Conservation (phyloP, 2,329 filamentous ascomycete species). For the Fusarium torulosum region DNA sequence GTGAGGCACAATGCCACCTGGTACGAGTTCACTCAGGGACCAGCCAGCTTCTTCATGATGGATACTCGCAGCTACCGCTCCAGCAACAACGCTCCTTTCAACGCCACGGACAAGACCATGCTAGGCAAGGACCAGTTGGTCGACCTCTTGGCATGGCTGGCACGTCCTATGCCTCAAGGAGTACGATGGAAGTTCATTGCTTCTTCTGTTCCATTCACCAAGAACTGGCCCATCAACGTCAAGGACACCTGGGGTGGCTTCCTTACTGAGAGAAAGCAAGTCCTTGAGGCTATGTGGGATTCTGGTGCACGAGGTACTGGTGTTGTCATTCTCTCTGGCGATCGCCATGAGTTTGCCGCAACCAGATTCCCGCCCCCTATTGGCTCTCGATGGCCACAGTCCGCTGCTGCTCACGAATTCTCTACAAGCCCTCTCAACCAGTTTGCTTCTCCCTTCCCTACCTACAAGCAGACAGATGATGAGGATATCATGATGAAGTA, state of each 20-base stretch:
- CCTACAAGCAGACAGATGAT: slow-evolving; percentile 83
- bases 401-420: slow-evolving; percentile 85
- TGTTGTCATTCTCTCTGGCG: slow-evolving; percentile 87
- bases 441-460: slow-evolving; percentile 89
- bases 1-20: slow-evolving; percentile 74
- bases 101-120: slow-evolving; percentile 82
- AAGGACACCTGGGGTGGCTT: slow-evolving; percentile 97
- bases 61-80: slow-evolving; percentile 92
- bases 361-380: slow-evolving; percentile 78
- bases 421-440: slow-evolving; percentile 91
- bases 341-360: slow-evolving; percentile 96
- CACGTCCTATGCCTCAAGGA: slow-evolving; percentile 76
- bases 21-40: slow-evolving; percentile 90
- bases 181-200: slow-evolving; percentile 95
- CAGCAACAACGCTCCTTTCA: slow-evolving; percentile 69
- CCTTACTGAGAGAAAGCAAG: slow-evolving; percentile 78
- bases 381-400: slow-evolving; percentile 71
- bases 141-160: slow-evolving; percentile 83
- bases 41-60: slow-evolving; percentile 93
- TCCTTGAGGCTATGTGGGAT: slow-evolving; percentile 95
- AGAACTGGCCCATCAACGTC: slow-evolving; percentile 93
- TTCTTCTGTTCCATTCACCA: slow-evolving; percentile 93
- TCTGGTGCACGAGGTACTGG: slow-evolving; percentile 80
- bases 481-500: slow-evolving; percentile 89
- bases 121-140: slow-evolving; percentile 82